Base-by-base conservation (phyloP, 345 rosid genomes). In the Euclidium syriacum region DNA sequence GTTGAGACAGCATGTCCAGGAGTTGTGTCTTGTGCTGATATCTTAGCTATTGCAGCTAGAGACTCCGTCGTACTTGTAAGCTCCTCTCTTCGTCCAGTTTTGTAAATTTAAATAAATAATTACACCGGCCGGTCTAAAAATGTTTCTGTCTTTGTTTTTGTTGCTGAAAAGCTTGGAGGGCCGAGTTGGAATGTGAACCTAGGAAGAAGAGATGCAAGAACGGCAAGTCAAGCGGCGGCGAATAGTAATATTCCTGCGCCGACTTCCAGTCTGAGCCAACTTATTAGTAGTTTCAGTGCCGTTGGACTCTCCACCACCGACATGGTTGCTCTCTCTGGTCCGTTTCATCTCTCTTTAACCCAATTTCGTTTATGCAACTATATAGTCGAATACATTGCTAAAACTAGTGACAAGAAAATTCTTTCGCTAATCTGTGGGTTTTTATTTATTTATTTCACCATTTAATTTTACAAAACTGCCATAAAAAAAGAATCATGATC, bases 1-100 rank as follows among this genome's bases (percentile, higher is more conserved):
- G 90, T 91, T 7, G 95, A 88, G 76, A 80, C 72, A 0, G 86
- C 59, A 9, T 91, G 98, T 72, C 91, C 95, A 0, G 88, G 88
- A 2, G 83, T 84, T 4, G 95, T 91, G 50, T 88, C 98, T 2
- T 91, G 96, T 29, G 98, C 98, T 24, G 98, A 91, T 67, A 20
- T 88, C 18, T 23, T 91, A 35, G 84, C 98, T 26, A 56, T 88
- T 62, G 76, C 95, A 34, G 84, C 96, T 29, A 74, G 88, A 62
- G 95, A 88, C 79, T 83, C 91, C 2, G 83, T 80, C 30, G 62
- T 30, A 11, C 30, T 29, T 1, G 96, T 84, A 75, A 81, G 84
- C 35, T 33, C 32, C 18, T 20, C 50, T 24, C 44, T 56, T 25
- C 26, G 22, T 48, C 29, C 6, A 30, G 3, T 18, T 50, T 65